phyloP scores from a whole-genome alignment of 345 rosid genomes.

The Aegle marmelos region DNA sequence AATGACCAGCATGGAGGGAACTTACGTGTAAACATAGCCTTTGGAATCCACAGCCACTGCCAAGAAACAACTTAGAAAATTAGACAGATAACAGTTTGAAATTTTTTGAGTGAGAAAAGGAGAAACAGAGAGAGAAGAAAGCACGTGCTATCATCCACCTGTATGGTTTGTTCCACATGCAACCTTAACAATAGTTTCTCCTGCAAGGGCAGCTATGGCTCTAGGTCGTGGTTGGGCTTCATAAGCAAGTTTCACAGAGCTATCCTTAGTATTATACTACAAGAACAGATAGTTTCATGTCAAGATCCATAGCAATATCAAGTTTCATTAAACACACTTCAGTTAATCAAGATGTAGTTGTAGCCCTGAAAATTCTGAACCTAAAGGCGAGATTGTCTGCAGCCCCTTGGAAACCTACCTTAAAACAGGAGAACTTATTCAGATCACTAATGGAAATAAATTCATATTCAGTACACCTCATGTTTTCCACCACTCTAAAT shows the following conservation, averaged over 20 bases:
- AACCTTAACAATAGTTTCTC: slow-evolving; percentile 87
- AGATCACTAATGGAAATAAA: background rate
- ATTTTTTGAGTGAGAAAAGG: background rate
- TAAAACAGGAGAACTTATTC: background rate
- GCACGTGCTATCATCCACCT: slow-evolving; percentile 40
- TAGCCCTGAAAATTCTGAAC: background rate
- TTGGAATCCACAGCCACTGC: slow-evolving; percentile 89
- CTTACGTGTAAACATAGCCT: slow-evolving; percentile 97
- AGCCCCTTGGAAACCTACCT: background rate
- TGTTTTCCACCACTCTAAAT: background rate
- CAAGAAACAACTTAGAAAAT: slow-evolving; percentile 20
- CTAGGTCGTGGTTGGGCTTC: slow-evolving; percentile 96
- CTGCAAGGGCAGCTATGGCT: slow-evolving; percentile 69
- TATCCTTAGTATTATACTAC: slow-evolving; percentile 92
- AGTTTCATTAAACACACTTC: background rate
- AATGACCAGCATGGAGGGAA: slow-evolving; percentile 8
- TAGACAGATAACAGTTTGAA: slow-evolving; percentile 9
- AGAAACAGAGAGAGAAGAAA: background rate
- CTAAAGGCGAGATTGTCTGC: background rate
- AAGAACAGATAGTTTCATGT: slow-evolving; percentile 9
- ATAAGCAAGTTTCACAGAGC: slow-evolving; percentile 83
- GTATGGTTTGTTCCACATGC: slow-evolving; percentile 96
- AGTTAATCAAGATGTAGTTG: background rate
- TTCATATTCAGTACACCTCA: background rate
- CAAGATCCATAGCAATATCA: slow-evolving; percentile 5